Evolutionary conservation across 2,329 filamentous ascomycete genomes (phyloP).

Genomic region (Tolypocladium tundrense): DNA sequence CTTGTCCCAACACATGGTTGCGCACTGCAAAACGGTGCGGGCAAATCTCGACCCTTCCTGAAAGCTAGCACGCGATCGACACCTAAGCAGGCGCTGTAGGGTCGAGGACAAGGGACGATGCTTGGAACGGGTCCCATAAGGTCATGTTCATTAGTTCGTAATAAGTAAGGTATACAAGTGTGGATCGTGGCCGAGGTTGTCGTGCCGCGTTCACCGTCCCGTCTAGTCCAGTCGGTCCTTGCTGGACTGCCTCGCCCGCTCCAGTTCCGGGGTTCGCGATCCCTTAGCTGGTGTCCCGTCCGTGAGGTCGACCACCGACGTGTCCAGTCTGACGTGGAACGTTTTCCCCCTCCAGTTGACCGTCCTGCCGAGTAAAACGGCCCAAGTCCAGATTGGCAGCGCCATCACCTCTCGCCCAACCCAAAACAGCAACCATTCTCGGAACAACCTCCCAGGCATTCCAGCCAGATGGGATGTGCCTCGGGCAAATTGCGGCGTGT

Average conservation of each 20-base stretch:
- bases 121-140: background rate
- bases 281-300: slow-evolving; percentile 1
- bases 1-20: background rate
- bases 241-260: slow-evolving; percentile 10
- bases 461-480: slow-evolving; percentile 26
- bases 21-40: background rate
- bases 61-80: background rate
- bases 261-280: slow-evolving; percentile 10
- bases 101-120: background rate
- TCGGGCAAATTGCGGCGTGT: slow-evolving; percentile 66
- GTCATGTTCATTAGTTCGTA: background rate
- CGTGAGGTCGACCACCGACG: slow-evolving; percentile 52
- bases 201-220: background rate
- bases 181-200: background rate
- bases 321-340: slow-evolving; percentile 76
- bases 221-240: slow-evolving; percentile 16
- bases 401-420: slow-evolving; percentile 72
- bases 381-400: slow-evolving; percentile 82
- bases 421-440: slow-evolving; percentile 74
- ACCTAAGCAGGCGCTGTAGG: background rate
- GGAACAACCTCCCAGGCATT: slow-evolving; percentile 44
- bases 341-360: slow-evolving; percentile 78
- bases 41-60: background rate
- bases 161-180: background rate
- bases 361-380: slow-evolving; percentile 77